Percentiles rank a stretch among this genome's conserved stretches.
phyloP scores from a whole-genome alignment of 2,329 filamentous ascomycete species.

The Phaeosphaeria sp. region DNA sequence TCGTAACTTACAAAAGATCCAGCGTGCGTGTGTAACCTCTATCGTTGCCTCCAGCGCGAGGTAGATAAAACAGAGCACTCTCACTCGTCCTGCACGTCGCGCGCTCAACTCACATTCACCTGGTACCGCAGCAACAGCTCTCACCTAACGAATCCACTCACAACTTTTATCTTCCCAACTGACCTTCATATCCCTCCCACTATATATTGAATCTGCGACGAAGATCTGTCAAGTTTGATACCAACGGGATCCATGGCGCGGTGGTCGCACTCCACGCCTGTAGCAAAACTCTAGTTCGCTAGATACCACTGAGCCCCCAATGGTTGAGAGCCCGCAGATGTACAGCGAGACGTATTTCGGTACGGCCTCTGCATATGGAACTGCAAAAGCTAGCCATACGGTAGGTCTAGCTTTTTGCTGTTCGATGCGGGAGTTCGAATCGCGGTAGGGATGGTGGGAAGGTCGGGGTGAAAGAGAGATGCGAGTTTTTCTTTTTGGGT shows the following conservation, averaged over 20 bases:
- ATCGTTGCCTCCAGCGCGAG: neutral
- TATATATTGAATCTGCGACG: neutral
- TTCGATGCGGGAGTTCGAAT: neutral
- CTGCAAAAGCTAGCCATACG: conserved; percentile 6
- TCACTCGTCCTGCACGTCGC: no score
- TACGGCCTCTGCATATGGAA: conserved; percentile 1
- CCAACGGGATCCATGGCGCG: neutral
- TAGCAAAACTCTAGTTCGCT: conserved; percentile 1
- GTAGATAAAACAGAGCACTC: no score
- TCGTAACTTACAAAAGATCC: neutral
- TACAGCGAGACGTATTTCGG: neutral
- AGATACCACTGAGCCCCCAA: neutral
- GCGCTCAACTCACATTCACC: neutral
- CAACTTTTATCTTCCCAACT: neutral
- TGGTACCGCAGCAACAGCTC: neutral
- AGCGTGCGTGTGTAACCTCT: neutral
- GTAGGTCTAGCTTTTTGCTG: conserved; percentile 6
- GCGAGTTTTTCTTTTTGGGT: neutral
- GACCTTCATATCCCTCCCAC: neutral
- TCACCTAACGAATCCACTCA: neutral
- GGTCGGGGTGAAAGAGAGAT: neutral
- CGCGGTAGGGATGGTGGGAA: neutral
- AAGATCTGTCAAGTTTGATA: neutral
- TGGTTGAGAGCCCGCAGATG: conserved; percentile 1
- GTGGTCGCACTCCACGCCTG: neutral